Conservation (phyloP, 768 basidiomycete species). For the Xerocomellus chrysenteron region DNA sequence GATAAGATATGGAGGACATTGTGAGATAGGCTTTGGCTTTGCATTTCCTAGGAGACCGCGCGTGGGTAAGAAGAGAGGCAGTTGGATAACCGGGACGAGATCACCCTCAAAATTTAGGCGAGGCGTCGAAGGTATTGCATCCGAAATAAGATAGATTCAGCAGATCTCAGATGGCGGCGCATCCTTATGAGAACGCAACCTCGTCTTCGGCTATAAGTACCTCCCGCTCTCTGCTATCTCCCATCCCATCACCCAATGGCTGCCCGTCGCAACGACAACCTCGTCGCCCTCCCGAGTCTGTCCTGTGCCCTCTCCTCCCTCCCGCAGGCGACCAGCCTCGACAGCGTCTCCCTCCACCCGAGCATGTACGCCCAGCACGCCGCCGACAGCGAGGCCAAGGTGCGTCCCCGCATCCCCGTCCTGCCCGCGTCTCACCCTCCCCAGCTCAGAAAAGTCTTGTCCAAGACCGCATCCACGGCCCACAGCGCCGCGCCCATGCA, state of each 20-base stretch:
- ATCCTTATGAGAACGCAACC: constrained; percentile 27
- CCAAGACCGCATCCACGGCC: constrained; percentile 43
- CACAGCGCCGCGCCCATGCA: constrained; percentile 35
- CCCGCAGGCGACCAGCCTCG: constrained; percentile 70
- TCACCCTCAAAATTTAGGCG: constrained; percentile 34
- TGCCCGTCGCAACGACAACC: constrained; percentile 43
- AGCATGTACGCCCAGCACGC: constrained; percentile 67
- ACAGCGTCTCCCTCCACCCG: constrained; percentile 63
- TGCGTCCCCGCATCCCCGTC: constrained; percentile 24
- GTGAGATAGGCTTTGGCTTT: constrained; percentile 1
- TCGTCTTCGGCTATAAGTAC: constrained; percentile 18
- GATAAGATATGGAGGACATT: background rate
- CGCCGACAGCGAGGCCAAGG: constrained; percentile 77
- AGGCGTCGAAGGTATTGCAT: constrained; percentile 21
- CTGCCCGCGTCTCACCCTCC: constrained; percentile 8
- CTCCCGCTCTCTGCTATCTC: background rate
- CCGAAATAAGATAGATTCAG: constrained; percentile 11
- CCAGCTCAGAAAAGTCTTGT: constrained; percentile 64
- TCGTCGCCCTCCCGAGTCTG: constrained; percentile 73
- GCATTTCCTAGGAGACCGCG: constrained; percentile 34
- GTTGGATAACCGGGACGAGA: constrained; percentile 10
- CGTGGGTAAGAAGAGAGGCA: constrained; percentile 10
- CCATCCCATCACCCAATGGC: constrained; percentile 22
- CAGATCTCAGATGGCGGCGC: constrained; percentile 28
- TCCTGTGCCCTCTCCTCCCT: constrained; percentile 66